A percentile compares a stretch with the other conserved stretches of the same genome.
phyloP scores from a whole-genome alignment of 176 grass and related monocot genomes.

The Areca catechu region DNA sequence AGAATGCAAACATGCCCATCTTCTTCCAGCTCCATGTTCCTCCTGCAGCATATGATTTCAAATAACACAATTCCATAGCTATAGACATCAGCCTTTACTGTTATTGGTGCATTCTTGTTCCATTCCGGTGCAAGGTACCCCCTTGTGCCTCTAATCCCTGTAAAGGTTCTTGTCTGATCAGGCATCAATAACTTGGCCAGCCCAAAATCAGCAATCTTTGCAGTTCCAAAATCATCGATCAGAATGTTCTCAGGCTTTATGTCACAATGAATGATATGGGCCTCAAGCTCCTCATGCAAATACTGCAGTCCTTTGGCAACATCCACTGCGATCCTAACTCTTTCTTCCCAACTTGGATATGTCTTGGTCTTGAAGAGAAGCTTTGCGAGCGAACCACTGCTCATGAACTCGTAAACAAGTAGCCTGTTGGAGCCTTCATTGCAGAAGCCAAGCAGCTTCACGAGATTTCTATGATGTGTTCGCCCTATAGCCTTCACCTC shows the following conservation, averaged over 20 bases:
- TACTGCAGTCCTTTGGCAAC: conserved; percentile 22
- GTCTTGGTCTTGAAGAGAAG: conserved; percentile 33
- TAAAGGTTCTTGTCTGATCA: conserved; percentile 43
- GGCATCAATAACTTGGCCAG: conserved; percentile 34
- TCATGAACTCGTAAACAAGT: conserved; percentile 53
- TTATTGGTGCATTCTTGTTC: conserved; percentile 39
- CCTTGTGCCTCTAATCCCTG: conserved; percentile 35
- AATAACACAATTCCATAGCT: conserved; percentile 45
- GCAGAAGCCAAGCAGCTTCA: conserved; percentile 42
- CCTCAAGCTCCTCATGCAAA: conserved; percentile 37
- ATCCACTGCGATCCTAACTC: conserved; percentile 30
- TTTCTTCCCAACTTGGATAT: conserved; percentile 23
- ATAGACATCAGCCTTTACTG: conserved; percentile 37
- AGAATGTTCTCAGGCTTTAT: conserved; percentile 58
- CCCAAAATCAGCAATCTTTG: conserved; percentile 49
- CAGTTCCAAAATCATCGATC: conserved; percentile 23
- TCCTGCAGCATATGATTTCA: conserved; percentile 41
- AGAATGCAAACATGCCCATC: conserved; percentile 21
- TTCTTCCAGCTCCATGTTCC: conserved; percentile 27
- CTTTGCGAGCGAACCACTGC: conserved; percentile 40
- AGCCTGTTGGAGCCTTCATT: conserved; percentile 23
- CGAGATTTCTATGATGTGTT: conserved; percentile 47
- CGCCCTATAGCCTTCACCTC: conserved; percentile 34
- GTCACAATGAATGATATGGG: conserved; percentile 42
- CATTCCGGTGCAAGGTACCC: conserved; percentile 52